Percentiles rank a stretch among this genome's conserved stretches.
Conservation (phyloP, 2,329 filamentous ascomycete genomes). For the Colletotrichum godetiae region DNA sequence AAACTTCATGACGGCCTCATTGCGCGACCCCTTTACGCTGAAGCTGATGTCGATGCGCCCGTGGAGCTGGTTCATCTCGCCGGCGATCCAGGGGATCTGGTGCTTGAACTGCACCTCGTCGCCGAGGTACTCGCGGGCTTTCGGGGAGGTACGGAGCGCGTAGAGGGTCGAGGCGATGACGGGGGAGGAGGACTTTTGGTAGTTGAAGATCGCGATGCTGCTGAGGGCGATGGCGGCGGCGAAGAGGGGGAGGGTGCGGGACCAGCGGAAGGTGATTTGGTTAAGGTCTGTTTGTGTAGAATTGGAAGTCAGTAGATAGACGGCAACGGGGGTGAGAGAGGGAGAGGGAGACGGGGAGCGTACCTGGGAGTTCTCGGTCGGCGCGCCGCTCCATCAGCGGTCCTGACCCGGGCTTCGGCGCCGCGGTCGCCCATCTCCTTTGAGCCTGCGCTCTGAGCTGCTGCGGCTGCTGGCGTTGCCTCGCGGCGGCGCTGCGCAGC, state of each 20-base stretch:
- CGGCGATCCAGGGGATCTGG: constrained; percentile 85
- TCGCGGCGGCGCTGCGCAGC: constrained; percentile 14
- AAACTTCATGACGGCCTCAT: constrained; percentile 81
- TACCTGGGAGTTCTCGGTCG: constrained; percentile 75
- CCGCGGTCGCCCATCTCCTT: constrained; percentile 62
- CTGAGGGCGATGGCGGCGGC: constrained; percentile 75
- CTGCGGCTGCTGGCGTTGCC: constrained; percentile 16
- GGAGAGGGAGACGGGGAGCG: constrained; percentile 26
- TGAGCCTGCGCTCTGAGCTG: constrained; percentile 41
- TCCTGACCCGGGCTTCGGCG: constrained; percentile 69
- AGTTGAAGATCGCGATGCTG: constrained; percentile 95
- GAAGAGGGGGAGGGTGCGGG: constrained; percentile 85
- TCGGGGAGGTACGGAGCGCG: constrained; percentile 83
- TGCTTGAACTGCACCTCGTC: constrained; percentile 87
- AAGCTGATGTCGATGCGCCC: constrained; percentile 90
- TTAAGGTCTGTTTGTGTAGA: constrained; percentile 49
- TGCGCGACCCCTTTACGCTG: constrained; percentile 83
- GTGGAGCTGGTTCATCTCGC: constrained; percentile 93
- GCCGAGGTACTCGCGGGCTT: constrained; percentile 82
- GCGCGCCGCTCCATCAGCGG: constrained; percentile 73
- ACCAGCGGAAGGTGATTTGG: constrained; percentile 68
- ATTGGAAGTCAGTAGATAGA: background rate
- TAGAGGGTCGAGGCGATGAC: constrained; percentile 92
- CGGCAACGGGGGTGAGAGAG: background rate
- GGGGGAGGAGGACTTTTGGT: constrained; percentile 92